Evolutionary conservation across 495 filamentous ascomycete genomes (phyloP).

Genomic region (Penicillium robsamsonii): DNA sequence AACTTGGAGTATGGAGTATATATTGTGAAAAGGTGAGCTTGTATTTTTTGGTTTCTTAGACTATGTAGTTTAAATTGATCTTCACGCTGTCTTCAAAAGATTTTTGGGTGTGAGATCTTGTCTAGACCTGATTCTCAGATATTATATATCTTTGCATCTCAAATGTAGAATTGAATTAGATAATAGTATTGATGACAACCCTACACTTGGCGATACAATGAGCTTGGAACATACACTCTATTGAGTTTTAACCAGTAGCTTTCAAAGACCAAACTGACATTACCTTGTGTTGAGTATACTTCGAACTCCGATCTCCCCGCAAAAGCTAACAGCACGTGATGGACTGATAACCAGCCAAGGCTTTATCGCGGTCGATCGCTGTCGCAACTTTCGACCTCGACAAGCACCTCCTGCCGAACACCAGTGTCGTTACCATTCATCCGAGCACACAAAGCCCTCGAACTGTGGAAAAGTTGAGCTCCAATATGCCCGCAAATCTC

Average conservation of each 20-base stretch:
- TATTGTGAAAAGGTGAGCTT: not conserved
- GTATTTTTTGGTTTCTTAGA: not conserved
- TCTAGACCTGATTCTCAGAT: not conserved
- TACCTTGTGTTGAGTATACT: not conserved
- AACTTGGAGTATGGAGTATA: not conserved
- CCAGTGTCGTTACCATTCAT: not conserved
- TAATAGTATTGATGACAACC: not conserved
- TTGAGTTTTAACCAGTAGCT: not conserved
- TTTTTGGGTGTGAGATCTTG: not conserved
- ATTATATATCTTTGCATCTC: not conserved
- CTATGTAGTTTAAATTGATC: not conserved
- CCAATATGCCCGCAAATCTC: conserved; percentile 40
- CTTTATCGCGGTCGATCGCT: conserved; percentile 22
- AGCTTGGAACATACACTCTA: not conserved
- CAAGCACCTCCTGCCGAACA: conserved; percentile 5
- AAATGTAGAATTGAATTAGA: not conserved
- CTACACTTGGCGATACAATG: not conserved
- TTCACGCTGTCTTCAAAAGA: not conserved
- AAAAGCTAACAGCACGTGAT: conserved; percentile 21
- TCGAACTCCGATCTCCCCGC: conserved; percentile 10
- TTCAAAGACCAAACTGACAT: not conserved
- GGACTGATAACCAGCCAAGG: conserved; percentile 16
- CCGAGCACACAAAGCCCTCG: not conserved
- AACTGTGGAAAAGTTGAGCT: not conserved
- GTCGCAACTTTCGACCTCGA: conserved; percentile 21